phyloP scores from a whole-genome alignment of 1,284 basidiomycete genomes.

The Cutaneotrichosporon mucoides region DNA sequence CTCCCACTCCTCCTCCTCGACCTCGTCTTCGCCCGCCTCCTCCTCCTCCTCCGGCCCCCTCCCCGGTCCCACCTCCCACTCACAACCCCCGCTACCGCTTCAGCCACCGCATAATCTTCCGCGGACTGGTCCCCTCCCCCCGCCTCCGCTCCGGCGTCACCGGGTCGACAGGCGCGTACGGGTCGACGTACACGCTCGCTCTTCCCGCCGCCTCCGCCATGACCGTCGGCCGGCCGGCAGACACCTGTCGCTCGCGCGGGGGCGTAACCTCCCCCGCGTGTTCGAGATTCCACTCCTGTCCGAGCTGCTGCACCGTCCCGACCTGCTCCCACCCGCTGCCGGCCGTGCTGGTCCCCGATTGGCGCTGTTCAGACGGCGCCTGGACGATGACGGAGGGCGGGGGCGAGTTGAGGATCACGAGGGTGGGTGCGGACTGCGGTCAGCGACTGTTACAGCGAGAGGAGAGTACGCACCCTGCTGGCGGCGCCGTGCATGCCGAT shows the following conservation, averaged over 20 bases:
- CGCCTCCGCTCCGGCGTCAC: background rate
- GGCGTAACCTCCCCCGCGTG: no score
- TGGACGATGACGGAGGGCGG: background rate
- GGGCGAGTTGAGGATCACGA: background rate
- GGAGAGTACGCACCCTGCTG: background rate
- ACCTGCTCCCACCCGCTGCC: background rate
- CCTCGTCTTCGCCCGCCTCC: no score
- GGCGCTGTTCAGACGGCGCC: background rate
- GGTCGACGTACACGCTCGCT: background rate
- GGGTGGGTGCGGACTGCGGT: background rate
- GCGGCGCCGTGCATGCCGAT: background rate
- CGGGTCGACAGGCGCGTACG: background rate
- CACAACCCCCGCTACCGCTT: background rate
- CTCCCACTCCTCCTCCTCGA: no score
- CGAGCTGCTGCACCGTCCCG: background rate
- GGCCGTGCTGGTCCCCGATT: background rate
- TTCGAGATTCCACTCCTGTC: slow-evolving; percentile 1
- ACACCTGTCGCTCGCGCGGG: background rate
- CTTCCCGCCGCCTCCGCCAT: background rate
- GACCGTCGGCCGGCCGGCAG: background rate
- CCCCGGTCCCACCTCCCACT: background rate
- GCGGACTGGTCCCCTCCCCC: background rate
- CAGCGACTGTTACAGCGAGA: background rate
- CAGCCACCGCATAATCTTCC: background rate
- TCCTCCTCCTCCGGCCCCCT: no score